A percentile compares a stretch with the other conserved stretches of the same genome.
Conservation (phyloP, 1,139 yeast genomes). For the Protomyces gravidus region DNA sequence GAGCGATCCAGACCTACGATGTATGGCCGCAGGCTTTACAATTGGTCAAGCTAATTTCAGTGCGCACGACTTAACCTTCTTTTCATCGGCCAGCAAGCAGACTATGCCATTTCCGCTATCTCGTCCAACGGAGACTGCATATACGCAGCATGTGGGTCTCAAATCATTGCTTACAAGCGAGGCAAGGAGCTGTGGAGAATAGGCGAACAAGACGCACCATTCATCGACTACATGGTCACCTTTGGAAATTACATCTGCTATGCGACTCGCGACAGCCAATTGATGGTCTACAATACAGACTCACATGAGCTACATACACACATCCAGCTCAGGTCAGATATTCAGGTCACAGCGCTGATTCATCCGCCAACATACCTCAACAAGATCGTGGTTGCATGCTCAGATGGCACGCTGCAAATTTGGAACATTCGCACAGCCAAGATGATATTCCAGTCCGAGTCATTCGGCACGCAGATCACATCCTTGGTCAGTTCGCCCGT, state of each 20-base stretch:
- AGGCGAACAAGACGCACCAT: slow-evolving; percentile 43
- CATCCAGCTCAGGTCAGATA: slow-evolving; percentile 53
- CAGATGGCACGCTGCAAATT: slow-evolving; percentile 36
- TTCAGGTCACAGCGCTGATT: slow-evolving; percentile 66
- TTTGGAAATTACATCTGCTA: slow-evolving; percentile 81
- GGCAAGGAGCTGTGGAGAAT: slow-evolving; percentile 64
- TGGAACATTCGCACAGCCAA: slow-evolving; percentile 40
- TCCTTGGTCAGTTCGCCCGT: slow-evolving; percentile 79
- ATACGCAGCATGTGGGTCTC: slow-evolving; percentile 68
- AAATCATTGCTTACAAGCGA: slow-evolving; percentile 74
- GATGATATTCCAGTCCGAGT: slow-evolving; percentile 36
- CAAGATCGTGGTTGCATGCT: slow-evolving; percentile 62
- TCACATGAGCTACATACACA: slow-evolving; percentile 66
- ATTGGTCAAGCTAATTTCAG: neutral
- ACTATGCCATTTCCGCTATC: slow-evolving; percentile 62
- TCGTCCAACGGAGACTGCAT: slow-evolving; percentile 81
- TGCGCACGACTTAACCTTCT: slow-evolving; percentile 67
- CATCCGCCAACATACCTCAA: slow-evolving; percentile 93
- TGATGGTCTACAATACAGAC: slow-evolving; percentile 56
- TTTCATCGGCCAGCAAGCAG: slow-evolving; percentile 82
- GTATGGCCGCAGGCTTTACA: neutral
- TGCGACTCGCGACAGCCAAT: slow-evolving; percentile 44
- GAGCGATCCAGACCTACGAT: slow-evolving; percentile 87
- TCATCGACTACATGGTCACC: slow-evolving; percentile 51
- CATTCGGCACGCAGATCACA: slow-evolving; percentile 47